Percentiles rank a stretch among this genome's conserved stretches.
These are phyloP conservation scores for Clavispora vitiphila DNA, from an alignment of 805 yeast species.

Conservation along the genomic window DNA sequence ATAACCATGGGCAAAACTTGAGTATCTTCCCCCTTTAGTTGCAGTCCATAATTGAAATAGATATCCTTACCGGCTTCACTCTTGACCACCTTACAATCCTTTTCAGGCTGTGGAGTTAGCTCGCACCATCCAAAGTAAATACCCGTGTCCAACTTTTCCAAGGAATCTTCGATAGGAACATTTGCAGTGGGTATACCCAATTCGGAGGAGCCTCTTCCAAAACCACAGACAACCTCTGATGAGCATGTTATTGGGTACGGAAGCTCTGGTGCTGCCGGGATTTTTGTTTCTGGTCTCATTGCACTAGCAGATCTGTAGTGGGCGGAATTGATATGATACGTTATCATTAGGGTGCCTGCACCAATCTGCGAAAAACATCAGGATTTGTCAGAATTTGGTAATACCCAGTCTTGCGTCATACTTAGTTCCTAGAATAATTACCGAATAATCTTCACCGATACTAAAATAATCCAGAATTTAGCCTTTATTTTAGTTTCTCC, in stretches of 20 bases:
- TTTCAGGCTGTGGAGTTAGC: conserved; percentile 15
- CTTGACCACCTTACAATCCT: conserved; percentile 3
- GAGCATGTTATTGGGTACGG: conserved; percentile 47
- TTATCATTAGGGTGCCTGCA: not conserved
- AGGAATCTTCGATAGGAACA: conserved; percentile 53
- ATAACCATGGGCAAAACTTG: conserved; percentile 79
- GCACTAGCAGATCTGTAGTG: conserved; percentile 9
- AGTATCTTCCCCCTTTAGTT: conserved; percentile 39
- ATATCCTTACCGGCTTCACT: conserved; percentile 10
- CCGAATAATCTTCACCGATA: too few relatives aligned
- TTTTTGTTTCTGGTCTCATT: conserved; percentile 42
- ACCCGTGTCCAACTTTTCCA: conserved; percentile 57
- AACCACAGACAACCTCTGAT: conserved; percentile 66
- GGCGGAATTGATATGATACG: not conserved
- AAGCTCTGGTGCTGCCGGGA: conserved; percentile 37
- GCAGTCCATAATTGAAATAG: conserved; percentile 57
- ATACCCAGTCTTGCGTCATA: not conserved
- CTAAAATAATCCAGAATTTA: too few relatives aligned
- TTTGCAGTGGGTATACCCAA: conserved; percentile 96
- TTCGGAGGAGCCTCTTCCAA: conserved; percentile 92
- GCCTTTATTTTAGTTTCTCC: too few relatives aligned
- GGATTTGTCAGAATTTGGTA: not conserved
- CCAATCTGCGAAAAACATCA: not conserved
- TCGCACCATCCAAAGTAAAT: conserved; percentile 83
- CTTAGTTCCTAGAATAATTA: too few relatives aligned